Evolutionary conservation across 352 stramenopile genomes (phyloP), one percentile per base, ranked within the genome.

Genomic region (Blastocystis sp.): DNA sequence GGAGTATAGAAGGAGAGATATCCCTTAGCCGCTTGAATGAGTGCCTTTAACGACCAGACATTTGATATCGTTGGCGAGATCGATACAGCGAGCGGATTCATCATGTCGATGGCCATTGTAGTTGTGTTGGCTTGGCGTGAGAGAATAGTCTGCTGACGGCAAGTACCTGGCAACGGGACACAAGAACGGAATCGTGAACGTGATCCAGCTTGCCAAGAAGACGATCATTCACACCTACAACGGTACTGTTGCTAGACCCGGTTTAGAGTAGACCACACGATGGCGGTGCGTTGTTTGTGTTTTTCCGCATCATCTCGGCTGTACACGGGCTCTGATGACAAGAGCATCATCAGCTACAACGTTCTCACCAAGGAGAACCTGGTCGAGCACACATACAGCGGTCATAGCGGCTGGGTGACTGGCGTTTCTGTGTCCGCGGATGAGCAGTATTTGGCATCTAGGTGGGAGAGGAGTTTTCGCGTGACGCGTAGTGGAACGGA

Each of bases 281-380:
- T 67, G 74, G 50, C 74, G 6, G 55, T 85, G 16, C 41, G 74
- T 16, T 33, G 19, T 39, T 29, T 85, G 29, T 67, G 45, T 31
- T 85, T 85, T 31, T 85, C 74, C 29, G 19, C 59, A 3, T 51
- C 55, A 3, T 69, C 35, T 31, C 74, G 35, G 21, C 61, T 85
- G 6, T 85, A 85, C 61, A 45, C 50, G n/a, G 74, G 74, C 60
- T 85, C 41, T 29, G 74, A 85, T 63, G 74, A 85, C 51, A 69
- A 51, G 55, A 85, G 10, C 2, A 69, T 85, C 74, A 59, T 26
- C 4, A 55, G 74, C 37, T 69, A 85, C 29, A 59, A 85, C 37
- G 35, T 62, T 21, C 45, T 33, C 12, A 85, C 74, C 21, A 24
- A 69, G 16, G 55, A 69, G 33, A 41, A 1, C 19, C 26, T 59